Evolutionary conservation across 805 yeast genomes (phyloP), one percentile per base, ranked within the genome.

Genomic region (Wickerhamomyces canadensis): DNA sequence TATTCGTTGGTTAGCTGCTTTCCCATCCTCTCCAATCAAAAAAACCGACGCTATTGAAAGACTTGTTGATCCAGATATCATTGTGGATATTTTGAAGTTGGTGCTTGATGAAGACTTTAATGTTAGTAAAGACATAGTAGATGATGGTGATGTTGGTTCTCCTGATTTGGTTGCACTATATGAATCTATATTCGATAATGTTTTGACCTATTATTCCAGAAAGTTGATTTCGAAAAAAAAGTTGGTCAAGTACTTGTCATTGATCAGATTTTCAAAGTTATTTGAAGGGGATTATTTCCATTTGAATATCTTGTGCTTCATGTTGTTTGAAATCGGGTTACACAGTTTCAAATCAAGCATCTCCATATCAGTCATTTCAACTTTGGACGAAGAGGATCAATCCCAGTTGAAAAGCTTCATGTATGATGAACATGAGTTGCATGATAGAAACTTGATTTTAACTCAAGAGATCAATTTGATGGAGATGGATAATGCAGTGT

Each of bases 41-140:
- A 10, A 9, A 4, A 30, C 12, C 19, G 33, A 21, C 13, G 47
- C 49, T 11, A 39, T 37, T 35, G 42, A 41, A 16, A 41, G 45
- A 8, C 40, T 55, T 14, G 36, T 36, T 23, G 53, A 56, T 1
- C 49, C 55, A 4, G 26, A 39, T 11, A 47, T 45, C 40, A 53
- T 59, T 45, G 48, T 49, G 24, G 37, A 49, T 25, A n/a, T 32
- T 7, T 26, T 32, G 13, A 24, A 26, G 9, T 24, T 34, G 10
- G 5, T 22, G 4, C 33, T 38, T 13, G 42, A 31, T 28, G 40
- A 35, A 9, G 18, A 34, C n/a, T 37, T 43, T 26, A 6, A 25
- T 4, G 23, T 31, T 15, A 40, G 31, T 26, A 19, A 24, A 19
- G 4, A 8, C 26, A 33, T 13, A 28, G n/a, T 36, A 19, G 27